These are phyloP conservation scores for Vigna hirtella DNA, from an alignment of 306 rosid species.

Conservation along the genomic window DNA sequence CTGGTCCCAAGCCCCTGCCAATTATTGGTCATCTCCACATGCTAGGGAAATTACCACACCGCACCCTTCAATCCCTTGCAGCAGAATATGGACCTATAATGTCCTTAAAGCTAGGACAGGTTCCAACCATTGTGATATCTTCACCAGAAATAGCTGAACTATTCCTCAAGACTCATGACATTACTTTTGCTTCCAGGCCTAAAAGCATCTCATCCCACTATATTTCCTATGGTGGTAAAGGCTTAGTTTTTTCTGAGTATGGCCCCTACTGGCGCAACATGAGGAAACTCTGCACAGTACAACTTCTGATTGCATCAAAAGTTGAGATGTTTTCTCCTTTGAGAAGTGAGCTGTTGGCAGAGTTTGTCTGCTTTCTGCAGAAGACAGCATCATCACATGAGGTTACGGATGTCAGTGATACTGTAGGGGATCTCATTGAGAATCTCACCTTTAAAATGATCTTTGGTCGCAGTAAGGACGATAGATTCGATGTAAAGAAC, in stretches of 20 bases:
- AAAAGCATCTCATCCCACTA: constrained; percentile 23
- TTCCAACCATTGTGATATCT: constrained; percentile 47
- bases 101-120: constrained; percentile 53
- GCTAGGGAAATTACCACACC: constrained; percentile 54
- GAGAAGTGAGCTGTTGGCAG: constrained; percentile 24
- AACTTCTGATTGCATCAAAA: constrained; percentile 45
- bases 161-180: constrained; percentile 65
- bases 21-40: constrained; percentile 58
- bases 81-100: constrained; percentile 56
- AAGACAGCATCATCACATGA: constrained; percentile 1
- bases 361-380: constrained; percentile 11
- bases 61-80: constrained; percentile 52
- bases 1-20: constrained; percentile 56
- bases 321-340: constrained; percentile 44
- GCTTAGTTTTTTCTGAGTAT: constrained; percentile 35
- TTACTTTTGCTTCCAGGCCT: constrained; percentile 41
- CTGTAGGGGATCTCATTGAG: constrained; percentile 11
- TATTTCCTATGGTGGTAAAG: constrained; percentile 43
- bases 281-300: constrained; percentile 44
- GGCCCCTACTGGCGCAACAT: constrained; percentile 52
- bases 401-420: constrained; percentile 44
- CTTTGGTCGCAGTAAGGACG: constrained; percentile 35
- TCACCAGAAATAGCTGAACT: constrained; percentile 58
- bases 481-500: constrained; percentile 43
- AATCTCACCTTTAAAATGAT: constrained; percentile 42